Evolutionary conservation across 2,329 filamentous ascomycete species (phyloP), one percentile per base, ranked within the genome.

Genomic region (Trichoderma simmonsii): DNA sequence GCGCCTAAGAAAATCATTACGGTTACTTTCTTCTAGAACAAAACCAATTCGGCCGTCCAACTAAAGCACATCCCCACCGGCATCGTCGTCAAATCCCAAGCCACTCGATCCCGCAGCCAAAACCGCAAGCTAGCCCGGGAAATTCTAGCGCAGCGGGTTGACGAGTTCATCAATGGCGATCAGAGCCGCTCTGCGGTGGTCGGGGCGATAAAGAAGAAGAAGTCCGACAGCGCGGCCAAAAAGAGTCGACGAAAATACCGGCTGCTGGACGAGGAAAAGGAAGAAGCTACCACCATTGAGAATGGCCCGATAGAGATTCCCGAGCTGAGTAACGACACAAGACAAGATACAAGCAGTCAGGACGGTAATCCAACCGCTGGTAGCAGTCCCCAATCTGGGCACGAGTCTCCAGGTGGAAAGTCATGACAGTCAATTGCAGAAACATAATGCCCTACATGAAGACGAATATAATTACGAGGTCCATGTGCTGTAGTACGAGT

Each of bases 1-100:
- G 11, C 14, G 6, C 34, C 54, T 60, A 65, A 59, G n/a, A 12
- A 66, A 21, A 51, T 21, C 26, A 34, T 9, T 3, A 7, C 14
- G 9, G 15, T 43, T 8, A 4, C n/a, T n/a, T 11, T 48, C 32
- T 56, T 7, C 63, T 73, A 91, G 92, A 99, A 99, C 83, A 99
- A 99, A 89, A 99, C 96, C 30, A 94, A 91, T 75, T 98, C 93
- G 0, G 95, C 95, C 48, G 95, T 98, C 3, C 96, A 99, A 80
- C 86, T 99, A 43, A 96, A 92, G 76, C 96, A 99, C 81, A 83
- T 92, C 18, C 94, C 95, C 6, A 97, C 95, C 0, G 95, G 95
- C 73, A 90, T 98, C 68, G 95, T 98, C 15, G 89, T 99, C 74
- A 99, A 99, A 83, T 95, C 90, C 71, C 96, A 99, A 82, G 94